Evolutionary conservation across 345 rosid species (phyloP).

Genomic region (Theobroma cacao): DNA sequence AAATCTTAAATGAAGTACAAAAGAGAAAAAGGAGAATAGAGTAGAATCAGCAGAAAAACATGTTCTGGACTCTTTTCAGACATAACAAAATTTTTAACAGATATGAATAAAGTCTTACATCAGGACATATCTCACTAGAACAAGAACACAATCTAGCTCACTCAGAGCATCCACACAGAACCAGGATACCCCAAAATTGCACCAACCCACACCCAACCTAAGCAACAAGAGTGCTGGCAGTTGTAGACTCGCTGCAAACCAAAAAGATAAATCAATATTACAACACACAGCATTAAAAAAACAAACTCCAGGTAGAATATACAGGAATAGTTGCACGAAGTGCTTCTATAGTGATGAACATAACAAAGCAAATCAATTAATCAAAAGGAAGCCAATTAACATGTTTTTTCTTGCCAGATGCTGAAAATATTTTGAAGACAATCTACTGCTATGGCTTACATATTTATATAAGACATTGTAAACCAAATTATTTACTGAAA

Average conservation of each 20-base stretch:
- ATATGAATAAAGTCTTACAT: slow-evolving; percentile 3
- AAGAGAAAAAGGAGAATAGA: background rate
- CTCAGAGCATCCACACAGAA: background rate
- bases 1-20: background rate
- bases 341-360: background rate
- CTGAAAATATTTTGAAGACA: background rate
- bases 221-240: slow-evolving; percentile 61
- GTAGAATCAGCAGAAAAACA: background rate
- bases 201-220: slow-evolving; percentile 16
- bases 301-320: background rate
- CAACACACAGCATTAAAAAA: too few relatives aligned
- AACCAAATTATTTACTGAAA: background rate
- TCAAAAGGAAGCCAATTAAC: background rate
- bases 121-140: background rate
- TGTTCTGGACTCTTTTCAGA: background rate
- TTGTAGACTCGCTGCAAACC: slow-evolving; percentile 48
- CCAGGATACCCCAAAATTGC: background rate
- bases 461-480: too few relatives aligned
- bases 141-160: slow-evolving; percentile 3
- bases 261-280: background rate
- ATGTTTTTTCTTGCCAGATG: background rate
- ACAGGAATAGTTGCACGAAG: too few relatives aligned
- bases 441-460: background rate
- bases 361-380: background rate
- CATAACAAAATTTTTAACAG: slow-evolving; percentile 3